Percentiles rank a stretch among this genome's conserved stretches.
These are phyloP conservation scores for Myotisia sp. DNA, from an alignment of 2,329 filamentous ascomycete species.

Conservation along the genomic window DNA sequence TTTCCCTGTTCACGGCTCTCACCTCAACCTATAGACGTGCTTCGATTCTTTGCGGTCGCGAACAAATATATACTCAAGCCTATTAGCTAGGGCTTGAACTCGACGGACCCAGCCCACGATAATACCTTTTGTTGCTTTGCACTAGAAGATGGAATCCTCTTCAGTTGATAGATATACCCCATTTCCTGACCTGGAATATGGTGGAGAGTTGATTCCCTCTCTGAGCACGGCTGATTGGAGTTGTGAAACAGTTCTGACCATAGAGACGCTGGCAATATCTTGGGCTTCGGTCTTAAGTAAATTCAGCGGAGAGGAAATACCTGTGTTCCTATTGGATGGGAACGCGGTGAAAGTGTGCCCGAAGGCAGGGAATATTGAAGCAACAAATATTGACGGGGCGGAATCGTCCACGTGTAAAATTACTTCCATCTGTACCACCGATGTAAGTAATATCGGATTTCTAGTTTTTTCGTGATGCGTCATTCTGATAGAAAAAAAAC, in stretches of 20 bases:
- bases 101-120: too few species aligned
- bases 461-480: too few species aligned
- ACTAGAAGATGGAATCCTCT: background rate
- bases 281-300: constrained; percentile 21
- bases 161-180: constrained; percentile 8
- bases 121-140: too few species aligned
- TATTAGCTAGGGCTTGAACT: too few species aligned
- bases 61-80: too few species aligned
- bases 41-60: too few species aligned
- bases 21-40: too few species aligned
- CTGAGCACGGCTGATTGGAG: constrained; percentile 7
- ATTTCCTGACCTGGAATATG: constrained; percentile 13
- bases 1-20: too few species aligned
- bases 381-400: constrained; percentile 11
- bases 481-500: too few species aligned
- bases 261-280: constrained; percentile 9
- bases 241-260: constrained; percentile 2
- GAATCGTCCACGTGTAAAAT: constrained; percentile 10
- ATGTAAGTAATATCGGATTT: constrained; percentile 10
- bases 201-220: constrained; percentile 3
- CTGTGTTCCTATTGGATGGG: constrained; percentile 20
- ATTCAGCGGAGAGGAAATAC: constrained; percentile 21
- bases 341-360: constrained; percentile 18
- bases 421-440: constrained; percentile 17
- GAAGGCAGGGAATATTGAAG: constrained; percentile 11